Evolutionary conservation across 2,329 filamentous ascomycete species (phyloP).

Genomic region (Scedosporium apiospermum): DNA sequence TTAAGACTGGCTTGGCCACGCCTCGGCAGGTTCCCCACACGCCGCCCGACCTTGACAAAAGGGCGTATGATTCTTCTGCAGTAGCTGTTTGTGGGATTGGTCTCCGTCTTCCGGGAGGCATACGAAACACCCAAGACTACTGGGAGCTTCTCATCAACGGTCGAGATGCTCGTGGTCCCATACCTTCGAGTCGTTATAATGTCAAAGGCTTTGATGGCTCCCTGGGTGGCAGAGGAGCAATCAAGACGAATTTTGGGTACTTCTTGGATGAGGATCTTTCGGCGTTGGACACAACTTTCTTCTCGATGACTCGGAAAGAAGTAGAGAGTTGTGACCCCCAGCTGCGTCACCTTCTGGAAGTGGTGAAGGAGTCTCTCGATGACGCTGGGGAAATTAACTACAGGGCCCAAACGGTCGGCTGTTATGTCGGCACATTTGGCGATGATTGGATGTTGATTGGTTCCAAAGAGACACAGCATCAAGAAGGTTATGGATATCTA

Average conservation of each 20-base stretch:
- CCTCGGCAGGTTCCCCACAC: neutral
- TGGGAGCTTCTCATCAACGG: slow-evolving; percentile 23
- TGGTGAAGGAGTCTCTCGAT: slow-evolving; percentile 13
- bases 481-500: slow-evolving; percentile 12
- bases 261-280: slow-evolving; percentile 15
- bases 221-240: slow-evolving; percentile 13
- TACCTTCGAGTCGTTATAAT: slow-evolving; percentile 18
- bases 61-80: slow-evolving; percentile 19
- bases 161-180: slow-evolving; percentile 12
- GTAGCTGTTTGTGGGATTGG: slow-evolving; percentile 15
- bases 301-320: slow-evolving; percentile 16
- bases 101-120: slow-evolving; percentile 20
- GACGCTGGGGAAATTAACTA: slow-evolving; percentile 7
- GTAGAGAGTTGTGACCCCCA: slow-evolving; percentile 19
- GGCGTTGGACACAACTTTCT: slow-evolving; percentile 22
- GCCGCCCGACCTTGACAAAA: neutral
- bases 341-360: slow-evolving; percentile 20
- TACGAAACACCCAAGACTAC: slow-evolving; percentile 15
- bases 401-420: slow-evolving; percentile 6
- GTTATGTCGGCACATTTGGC: slow-evolving; percentile 11
- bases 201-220: slow-evolving; percentile 10
- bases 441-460: slow-evolving; percentile 9
- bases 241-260: slow-evolving; percentile 10
- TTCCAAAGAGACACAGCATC: slow-evolving; percentile 7
- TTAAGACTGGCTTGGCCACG: neutral